A percentile compares a stretch with the other conserved stretches of the same genome.
phyloP scores from a whole-genome alignment of 441 rosid genomes.

The Croton setiger region DNA sequence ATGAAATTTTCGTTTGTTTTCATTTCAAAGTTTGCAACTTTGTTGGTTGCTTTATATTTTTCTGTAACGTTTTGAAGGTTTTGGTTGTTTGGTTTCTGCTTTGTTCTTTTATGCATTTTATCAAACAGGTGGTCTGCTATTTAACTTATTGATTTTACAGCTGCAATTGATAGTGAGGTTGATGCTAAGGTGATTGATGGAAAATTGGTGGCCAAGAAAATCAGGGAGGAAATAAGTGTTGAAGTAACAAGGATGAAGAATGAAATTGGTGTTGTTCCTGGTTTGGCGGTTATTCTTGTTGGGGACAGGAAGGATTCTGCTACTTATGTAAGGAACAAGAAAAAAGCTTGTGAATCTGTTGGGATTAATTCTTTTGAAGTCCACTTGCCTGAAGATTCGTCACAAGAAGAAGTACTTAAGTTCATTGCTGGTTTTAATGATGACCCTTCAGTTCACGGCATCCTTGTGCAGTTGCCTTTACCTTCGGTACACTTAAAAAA shows the following conservation, averaged over 20 bases:
- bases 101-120: conserved; percentile 24
- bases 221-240: conserved; percentile 58
- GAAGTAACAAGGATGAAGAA: conserved; percentile 79
- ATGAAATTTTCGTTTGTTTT: not conserved
- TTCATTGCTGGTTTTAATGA: conserved; percentile 53
- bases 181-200: conserved; percentile 73
- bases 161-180: conserved; percentile 33
- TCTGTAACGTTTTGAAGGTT: not conserved
- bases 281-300: conserved; percentile 80
- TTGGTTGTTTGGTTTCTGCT: not conserved
- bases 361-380: conserved; percentile 75
- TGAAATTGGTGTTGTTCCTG: conserved; percentile 61
- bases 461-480: conserved; percentile 86
- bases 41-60: not conserved
- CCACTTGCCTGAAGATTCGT: conserved; percentile 45
- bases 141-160: conserved; percentile 23
- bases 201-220: conserved; percentile 60
- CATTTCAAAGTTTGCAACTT: not conserved
- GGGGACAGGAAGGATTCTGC: conserved; percentile 85
- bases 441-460: conserved; percentile 79
- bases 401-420: conserved; percentile 63
- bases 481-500: conserved; percentile 52
- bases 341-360: conserved; percentile 81
- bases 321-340: conserved; percentile 83
- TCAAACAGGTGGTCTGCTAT: conserved; percentile 21